Percentiles rank a stretch among this genome's conserved stretches.
phyloP scores from a whole-genome alignment of 441 rosid genomes.

The Eutrema salsugineum region DNA sequence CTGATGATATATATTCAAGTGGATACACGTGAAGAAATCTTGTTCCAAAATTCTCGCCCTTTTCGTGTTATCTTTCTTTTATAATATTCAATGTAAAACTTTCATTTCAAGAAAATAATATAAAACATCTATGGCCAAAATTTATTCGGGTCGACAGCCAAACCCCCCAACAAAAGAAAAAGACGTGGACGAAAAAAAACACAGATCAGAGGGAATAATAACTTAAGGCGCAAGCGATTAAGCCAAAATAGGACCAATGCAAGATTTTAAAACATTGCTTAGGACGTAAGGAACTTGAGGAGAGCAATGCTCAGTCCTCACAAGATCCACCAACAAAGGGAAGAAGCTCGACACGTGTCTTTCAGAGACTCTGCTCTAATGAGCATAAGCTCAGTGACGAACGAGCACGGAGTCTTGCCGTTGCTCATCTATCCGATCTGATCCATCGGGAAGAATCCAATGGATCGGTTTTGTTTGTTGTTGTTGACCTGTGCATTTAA shows the following conservation, averaged over 20 bases:
- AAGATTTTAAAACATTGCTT: conserved; percentile 64
- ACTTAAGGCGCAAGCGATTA: conserved; percentile 27
- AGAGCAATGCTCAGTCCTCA: conserved; percentile 82
- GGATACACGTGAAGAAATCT: too few species aligned
- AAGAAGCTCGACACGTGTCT: conserved; percentile 55
- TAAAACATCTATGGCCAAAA: conserved; percentile 17
- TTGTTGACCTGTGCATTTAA: conserved; percentile 44
- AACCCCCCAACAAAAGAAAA: neutral
- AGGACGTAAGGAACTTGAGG: conserved; percentile 67
- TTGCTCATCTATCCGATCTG: conserved; percentile 74
- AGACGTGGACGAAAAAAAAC: neutral
- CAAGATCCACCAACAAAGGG: conserved; percentile 83
- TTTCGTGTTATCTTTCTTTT: too few species aligned
- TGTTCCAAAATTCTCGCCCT: too few species aligned
- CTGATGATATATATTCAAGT: too few species aligned
- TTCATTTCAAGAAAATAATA: neutral
- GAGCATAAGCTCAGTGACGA: conserved; percentile 53
- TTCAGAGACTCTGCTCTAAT: conserved; percentile 54
- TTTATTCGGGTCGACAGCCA: conserved; percentile 21
- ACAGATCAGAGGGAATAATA: neutral
- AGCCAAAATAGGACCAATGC: conserved; percentile 78
- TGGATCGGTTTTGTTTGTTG: conserved; percentile 28
- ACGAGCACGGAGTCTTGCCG: conserved; percentile 68
- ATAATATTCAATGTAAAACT: neutral
- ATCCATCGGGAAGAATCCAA: conserved; percentile 77